phyloP scores from a whole-genome alignment of 768 basidiomycete genomes.

The Calocera cornea region DNA sequence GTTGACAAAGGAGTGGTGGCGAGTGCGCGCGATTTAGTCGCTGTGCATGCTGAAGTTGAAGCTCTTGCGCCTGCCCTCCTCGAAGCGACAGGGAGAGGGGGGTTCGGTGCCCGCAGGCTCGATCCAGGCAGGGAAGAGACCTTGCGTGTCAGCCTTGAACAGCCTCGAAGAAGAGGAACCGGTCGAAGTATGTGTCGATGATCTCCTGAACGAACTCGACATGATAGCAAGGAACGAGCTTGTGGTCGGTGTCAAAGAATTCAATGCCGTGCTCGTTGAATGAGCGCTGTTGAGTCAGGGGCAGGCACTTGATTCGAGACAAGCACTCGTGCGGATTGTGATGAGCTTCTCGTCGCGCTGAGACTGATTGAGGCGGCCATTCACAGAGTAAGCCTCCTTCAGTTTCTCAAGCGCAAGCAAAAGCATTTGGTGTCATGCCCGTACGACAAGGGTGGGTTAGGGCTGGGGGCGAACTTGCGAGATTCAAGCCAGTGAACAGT shows the following conservation, averaged over 20 bases:
- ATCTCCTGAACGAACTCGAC: conserved; percentile 99
- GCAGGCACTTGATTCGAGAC: conserved; percentile 92
- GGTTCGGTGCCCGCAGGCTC: conserved; percentile 97
- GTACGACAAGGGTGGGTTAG: conserved; percentile 97
- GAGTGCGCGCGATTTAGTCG: too few species aligned
- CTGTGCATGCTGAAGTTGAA: too few species aligned
- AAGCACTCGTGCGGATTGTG: conserved; percentile 99
- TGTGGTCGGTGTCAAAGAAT: conserved; percentile 96
- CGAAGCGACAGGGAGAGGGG: too few species aligned
- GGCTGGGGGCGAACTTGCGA: conserved; percentile 95
- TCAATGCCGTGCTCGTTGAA: conserved; percentile 98
- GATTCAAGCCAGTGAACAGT: conserved; percentile 99
- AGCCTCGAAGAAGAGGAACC: conserved; percentile 98
- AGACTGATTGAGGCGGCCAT: conserved; percentile 93
- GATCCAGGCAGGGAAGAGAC: conserved; percentile 97
- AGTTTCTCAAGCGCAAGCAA: conserved; percentile 94
- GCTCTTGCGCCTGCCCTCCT: too few species aligned
- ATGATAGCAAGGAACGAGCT: conserved; percentile 95
- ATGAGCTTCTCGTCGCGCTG: conserved; percentile 97
- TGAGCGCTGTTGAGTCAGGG: conserved; percentile 91
- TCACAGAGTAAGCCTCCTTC: conserved; percentile 97
- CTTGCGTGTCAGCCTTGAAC: conserved; percentile 96
- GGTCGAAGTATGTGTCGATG: conserved; percentile 97
- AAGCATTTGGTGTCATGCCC: conserved; percentile 97
- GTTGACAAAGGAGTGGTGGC: too few species aligned